A percentile compares a stretch with the other conserved stretches of the same genome.
phyloP scores from a whole-genome alignment of 2,329 filamentous ascomycete genomes.

The Onygenales sp. region DNA sequence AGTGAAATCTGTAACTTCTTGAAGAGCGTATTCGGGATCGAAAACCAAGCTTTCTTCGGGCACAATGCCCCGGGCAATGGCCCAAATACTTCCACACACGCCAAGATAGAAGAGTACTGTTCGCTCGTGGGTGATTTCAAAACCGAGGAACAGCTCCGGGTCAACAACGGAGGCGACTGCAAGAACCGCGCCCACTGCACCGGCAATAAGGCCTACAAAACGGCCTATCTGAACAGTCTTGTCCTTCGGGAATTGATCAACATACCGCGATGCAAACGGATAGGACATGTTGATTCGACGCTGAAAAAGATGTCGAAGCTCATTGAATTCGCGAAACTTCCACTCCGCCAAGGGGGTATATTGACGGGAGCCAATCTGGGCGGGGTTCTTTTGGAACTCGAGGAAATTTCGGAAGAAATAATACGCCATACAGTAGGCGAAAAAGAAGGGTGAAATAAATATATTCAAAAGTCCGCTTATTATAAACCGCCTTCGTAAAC shows the following conservation, averaged over 20 bases:
- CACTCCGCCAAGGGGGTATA: constrained; percentile 93
- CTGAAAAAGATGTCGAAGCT: constrained; percentile 83
- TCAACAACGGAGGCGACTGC: constrained; percentile 78
- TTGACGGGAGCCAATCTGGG: constrained; percentile 73
- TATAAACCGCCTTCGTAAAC: constrained; percentile 65
- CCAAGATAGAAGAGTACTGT: constrained; percentile 88
- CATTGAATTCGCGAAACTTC: constrained; percentile 98
- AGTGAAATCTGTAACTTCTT: constrained; percentile 83
- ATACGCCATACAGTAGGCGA: constrained; percentile 76
- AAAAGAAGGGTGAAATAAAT: constrained; percentile 73
- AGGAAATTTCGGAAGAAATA: constrained; percentile 96
- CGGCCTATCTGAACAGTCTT: constrained; percentile 79
- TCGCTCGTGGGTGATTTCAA: constrained; percentile 81
- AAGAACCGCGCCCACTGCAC: constrained; percentile 77
- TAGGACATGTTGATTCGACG: constrained; percentile 89
- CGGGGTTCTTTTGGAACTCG: constrained; percentile 90
- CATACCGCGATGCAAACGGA: constrained; percentile 81
- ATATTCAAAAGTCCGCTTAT: constrained; percentile 82
- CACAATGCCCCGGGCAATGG: constrained; percentile 69
- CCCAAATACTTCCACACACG: constrained; percentile 73
- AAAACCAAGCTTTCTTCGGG: constrained; percentile 84
- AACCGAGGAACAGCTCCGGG: constrained; percentile 79
- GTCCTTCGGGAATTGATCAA: constrained; percentile 93
- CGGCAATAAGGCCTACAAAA: constrained; percentile 79
- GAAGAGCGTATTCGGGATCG: constrained; percentile 81